phyloP scores from a whole-genome alignment of 2,329 filamentous ascomycete species.

The Clarireedia homoeocarpa region DNA sequence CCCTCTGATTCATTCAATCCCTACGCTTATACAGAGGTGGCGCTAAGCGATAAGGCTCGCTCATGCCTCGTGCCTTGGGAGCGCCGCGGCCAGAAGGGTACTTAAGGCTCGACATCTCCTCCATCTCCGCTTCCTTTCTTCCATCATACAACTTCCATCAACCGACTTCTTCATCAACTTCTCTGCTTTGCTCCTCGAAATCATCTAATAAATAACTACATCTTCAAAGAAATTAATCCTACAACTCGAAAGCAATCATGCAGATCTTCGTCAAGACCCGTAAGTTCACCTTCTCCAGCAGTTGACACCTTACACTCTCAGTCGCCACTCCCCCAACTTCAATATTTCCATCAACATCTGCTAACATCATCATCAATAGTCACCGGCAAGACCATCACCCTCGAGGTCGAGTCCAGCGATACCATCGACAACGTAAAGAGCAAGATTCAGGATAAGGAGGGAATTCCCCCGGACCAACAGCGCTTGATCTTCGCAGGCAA shows the following conservation, averaged over 20 bases:
- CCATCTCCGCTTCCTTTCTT: conserved; percentile 7
- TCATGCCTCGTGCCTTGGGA: not conserved
- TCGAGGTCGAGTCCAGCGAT: too few species aligned
- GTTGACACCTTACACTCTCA: conserved; percentile 16
- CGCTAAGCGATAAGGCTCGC: conserved; percentile 8
- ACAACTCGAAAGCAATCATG: conserved; percentile 44
- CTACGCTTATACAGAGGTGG: not conserved
- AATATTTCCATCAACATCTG: conserved; percentile 42
- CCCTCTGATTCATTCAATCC: not conserved
- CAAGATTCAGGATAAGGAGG: too few species aligned
- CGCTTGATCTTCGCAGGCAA: too few species aligned
- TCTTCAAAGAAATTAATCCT: conserved; percentile 7
- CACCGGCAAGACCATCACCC: conserved; percentile 38
- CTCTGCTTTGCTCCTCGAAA: not conserved
- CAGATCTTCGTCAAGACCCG: conserved; percentile 98
- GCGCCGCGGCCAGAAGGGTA: not conserved
- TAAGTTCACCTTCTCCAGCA: conserved; percentile 43
- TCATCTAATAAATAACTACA: conserved; percentile 10
- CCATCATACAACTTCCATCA: not conserved
- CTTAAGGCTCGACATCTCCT: conserved; percentile 18
- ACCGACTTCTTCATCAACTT: not conserved
- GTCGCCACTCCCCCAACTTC: conserved; percentile 39
- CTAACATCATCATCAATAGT: conserved; percentile 58
- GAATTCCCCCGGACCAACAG: too few species aligned
- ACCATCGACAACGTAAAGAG: too few species aligned